These are phyloP conservation scores for Toxicodendron radicans DNA, from an alignment of 345 rosid species.

Conservation along the genomic window DNA sequence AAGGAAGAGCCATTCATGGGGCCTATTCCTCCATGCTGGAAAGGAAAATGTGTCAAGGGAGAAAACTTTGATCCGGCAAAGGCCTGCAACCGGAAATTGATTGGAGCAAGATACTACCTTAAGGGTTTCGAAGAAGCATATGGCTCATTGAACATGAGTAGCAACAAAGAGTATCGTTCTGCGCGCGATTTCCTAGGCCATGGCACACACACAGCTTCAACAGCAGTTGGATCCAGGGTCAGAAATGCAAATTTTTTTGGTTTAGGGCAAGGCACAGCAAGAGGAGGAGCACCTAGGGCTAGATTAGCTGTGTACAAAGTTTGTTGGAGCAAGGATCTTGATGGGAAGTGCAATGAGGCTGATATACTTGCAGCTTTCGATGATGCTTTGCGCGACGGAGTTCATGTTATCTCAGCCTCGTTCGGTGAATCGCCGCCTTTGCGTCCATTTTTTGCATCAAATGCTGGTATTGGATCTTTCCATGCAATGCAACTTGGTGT, in stretches of 20 bases:
- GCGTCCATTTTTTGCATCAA: constrained; percentile 33
- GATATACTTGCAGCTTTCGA: constrained; percentile 60
- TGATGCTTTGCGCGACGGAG: constrained; percentile 53
- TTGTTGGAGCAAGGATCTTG: constrained; percentile 42
- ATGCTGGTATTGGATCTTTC: constrained; percentile 47
- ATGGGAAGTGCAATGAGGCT: constrained; percentile 44
- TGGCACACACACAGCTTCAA: constrained; percentile 72
- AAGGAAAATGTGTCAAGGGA: constrained; percentile 58
- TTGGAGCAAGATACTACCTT: constrained; percentile 70
- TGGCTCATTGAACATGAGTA: constrained; percentile 32
- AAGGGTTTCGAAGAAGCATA: constrained; percentile 44
- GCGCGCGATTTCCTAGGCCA: constrained; percentile 60
- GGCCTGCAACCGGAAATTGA: constrained; percentile 61
- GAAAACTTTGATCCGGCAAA: constrained; percentile 43
- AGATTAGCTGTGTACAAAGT: constrained; percentile 59
- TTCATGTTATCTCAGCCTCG: constrained; percentile 54
- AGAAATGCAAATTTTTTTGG: constrained; percentile 39
- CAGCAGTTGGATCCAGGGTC: constrained; percentile 49
- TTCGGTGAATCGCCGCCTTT: constrained; percentile 51
- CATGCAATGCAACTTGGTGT: constrained; percentile 59
- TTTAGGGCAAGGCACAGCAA: constrained; percentile 44
- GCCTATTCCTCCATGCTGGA: constrained; percentile 60
- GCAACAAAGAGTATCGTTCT: constrained; percentile 49
- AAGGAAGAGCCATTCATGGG: constrained; percentile 36
- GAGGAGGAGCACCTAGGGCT: constrained; percentile 69